These are phyloP conservation scores for Tricholoma furcatifolium DNA, from an alignment of 768 basidiomycete species.

Conservation along the genomic window DNA sequence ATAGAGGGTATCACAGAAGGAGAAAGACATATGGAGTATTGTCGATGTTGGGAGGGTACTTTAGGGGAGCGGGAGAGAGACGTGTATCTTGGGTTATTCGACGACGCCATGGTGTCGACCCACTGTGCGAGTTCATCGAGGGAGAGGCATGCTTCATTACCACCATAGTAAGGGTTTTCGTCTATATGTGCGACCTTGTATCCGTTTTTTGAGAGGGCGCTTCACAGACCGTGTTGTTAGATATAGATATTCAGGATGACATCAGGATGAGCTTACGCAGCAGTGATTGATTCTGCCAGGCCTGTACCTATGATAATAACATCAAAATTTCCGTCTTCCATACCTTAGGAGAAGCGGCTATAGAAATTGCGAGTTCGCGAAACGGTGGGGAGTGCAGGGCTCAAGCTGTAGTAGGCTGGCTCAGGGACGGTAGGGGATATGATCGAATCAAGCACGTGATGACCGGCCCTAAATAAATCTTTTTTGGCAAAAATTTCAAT, in stretches of 20 bases:
- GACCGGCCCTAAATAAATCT: constrained; percentile 34
- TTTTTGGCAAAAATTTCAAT: constrained; percentile 26
- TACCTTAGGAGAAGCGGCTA: constrained; percentile 1
- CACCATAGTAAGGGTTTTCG: constrained; percentile 82
- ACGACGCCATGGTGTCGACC: constrained; percentile 42
- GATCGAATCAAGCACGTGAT: constrained; percentile 9
- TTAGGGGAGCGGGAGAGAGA: constrained; percentile 42
- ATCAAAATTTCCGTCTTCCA: constrained; percentile 55
- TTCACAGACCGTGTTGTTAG: constrained; percentile 27
- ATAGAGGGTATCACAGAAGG: constrained; percentile 79
- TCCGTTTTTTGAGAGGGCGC: constrained; percentile 86
- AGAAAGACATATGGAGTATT: constrained; percentile 84
- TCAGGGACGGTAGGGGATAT: neutral
- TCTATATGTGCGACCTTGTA: constrained; percentile 89
- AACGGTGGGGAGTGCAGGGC: too few relatives aligned
- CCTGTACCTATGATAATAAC: constrained; percentile 76
- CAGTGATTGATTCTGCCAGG: constrained; percentile 79
- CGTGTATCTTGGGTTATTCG: constrained; percentile 32
- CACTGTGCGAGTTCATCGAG: constrained; percentile 77
- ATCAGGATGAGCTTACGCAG: constrained; percentile 64
- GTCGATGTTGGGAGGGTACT: constrained; percentile 57
- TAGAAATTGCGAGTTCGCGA: neutral
- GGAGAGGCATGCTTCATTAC: constrained; percentile 75
- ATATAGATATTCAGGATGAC: neutral
- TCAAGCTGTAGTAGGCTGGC: too few relatives aligned